phyloP scores from a whole-genome alignment of 2,329 filamentous ascomycete genomes.

The Fusarium sp. region DNA sequence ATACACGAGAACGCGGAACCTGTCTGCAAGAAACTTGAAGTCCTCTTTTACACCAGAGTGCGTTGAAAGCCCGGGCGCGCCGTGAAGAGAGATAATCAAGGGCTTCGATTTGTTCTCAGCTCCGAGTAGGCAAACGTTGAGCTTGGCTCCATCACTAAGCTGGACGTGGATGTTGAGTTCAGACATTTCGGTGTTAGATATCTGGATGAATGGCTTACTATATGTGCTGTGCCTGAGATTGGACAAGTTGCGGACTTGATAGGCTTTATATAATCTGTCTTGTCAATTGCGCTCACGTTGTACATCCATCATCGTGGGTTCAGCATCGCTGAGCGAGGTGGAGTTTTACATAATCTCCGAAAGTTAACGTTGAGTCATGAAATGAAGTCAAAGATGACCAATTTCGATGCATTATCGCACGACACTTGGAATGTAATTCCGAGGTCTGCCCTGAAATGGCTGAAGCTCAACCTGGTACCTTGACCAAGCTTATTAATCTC shows the following conservation, averaged over 20 bases:
- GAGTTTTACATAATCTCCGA: neutral
- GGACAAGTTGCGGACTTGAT: fast-evolving
- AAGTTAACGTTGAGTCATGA: neutral
- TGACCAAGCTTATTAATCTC: neutral
- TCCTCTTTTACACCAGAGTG: neutral
- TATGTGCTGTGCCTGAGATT: fast-evolving
- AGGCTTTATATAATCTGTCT: neutral
- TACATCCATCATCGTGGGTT: too few relatives aligned
- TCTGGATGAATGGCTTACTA: neutral
- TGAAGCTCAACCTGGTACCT: too few relatives aligned
- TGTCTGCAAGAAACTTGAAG: conserved; percentile 9
- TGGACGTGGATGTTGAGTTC: neutral
- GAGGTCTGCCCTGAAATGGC: too few relatives aligned
- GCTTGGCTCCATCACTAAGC: conserved; percentile 14
- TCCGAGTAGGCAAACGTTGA: conserved; percentile 19
- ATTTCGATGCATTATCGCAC: neutral
- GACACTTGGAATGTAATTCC: too few relatives aligned
- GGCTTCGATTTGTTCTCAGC: conserved; percentile 13
- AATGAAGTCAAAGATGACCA: neutral
- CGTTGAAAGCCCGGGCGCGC: conserved; percentile 1
- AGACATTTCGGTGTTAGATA: neutral
- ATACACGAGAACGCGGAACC: conserved; percentile 18
- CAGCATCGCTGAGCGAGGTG: conserved; percentile 15
- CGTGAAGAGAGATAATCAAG: conserved; percentile 12
- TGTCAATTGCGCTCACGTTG: neutral